Base-by-base conservation (phyloP, 805 yeast genomes). In the Debaryomyces hansenii region DNA sequence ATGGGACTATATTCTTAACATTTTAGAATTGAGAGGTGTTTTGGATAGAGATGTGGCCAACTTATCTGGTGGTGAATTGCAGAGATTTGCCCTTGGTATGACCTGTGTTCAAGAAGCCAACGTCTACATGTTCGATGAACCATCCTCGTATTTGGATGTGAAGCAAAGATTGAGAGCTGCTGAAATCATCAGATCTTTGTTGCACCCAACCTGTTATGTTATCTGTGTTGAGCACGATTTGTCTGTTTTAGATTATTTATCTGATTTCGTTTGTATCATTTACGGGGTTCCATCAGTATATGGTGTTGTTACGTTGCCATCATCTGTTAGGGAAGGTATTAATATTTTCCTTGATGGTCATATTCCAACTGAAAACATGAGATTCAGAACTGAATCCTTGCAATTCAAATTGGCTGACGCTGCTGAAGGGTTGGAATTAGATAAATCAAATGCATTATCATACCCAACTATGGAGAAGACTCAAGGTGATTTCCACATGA, bases 121-220 rank as follows among this genome's bases (percentile, higher is more conserved):
- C 58, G 98, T 94, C 38, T 94, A 94, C 74, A 94, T 94, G 99
- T 94, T 94, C 70, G 99, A 94, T 74, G 99, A 94, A 77, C 99
- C 99, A 40, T 91, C 98, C 15, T 94, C 99, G 9, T 94, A 94
- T 73, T 76, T 94, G 69, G 99, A 94, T 80, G 98, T 94, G 56
- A 94, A 94, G 74, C 99, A 94, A 75, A 92, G 99, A 83, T 82
- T 94, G 70, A 87, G 94, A 60, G 99, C 99, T 47, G 99, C 99
- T 48, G 84, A 83, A 68, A 86, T 90, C 63, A 94, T 94, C 59
- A 85, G 99, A 72, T 84, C 94, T 15, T 74, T 94, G 55, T 77
- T 94, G 60, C 77, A 72, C 47, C 81, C 92, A 40, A 81, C 90
- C 40, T 77, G 80, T 24, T 94, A 92, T 63, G 94, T 94, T 55